phyloP scores from a whole-genome alignment of 2,329 filamentous ascomycete species.

The Aureobasidium sp. region DNA sequence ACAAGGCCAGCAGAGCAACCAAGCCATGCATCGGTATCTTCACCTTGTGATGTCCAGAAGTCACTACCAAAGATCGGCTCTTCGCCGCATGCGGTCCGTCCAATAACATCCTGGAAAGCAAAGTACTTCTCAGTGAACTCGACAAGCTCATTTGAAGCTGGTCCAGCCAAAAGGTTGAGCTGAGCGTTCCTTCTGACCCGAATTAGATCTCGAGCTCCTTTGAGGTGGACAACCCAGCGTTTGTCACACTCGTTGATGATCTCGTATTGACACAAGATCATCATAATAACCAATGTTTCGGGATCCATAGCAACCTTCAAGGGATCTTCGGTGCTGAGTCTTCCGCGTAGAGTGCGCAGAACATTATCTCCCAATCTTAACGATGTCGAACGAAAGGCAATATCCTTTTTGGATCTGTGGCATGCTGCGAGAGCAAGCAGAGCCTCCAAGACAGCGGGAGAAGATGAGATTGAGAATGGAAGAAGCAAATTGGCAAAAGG shows the following conservation, averaged over 20 bases:
- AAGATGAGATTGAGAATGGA: constrained; percentile 31
- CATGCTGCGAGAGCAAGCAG: constrained; percentile 32
- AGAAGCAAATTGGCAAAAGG: constrained; percentile 33
- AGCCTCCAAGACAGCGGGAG: constrained; percentile 29
- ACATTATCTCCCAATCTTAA: constrained; percentile 31
- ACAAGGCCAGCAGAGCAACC: constrained; percentile 41
- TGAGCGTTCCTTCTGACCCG: constrained; percentile 24
- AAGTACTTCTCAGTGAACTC: constrained; percentile 39
- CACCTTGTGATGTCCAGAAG: constrained; percentile 35
- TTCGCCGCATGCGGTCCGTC: constrained; percentile 41
- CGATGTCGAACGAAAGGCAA: constrained; percentile 23
- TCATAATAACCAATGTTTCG: constrained; percentile 34
- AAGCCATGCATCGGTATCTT: constrained; percentile 38
- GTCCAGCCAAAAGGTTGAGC: not conserved
- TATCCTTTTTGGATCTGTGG: constrained; percentile 27
- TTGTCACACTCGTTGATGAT: constrained; percentile 33
- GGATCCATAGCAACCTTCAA: constrained; percentile 17
- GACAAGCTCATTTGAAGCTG: constrained; percentile 15
- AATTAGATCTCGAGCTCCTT: constrained; percentile 40
- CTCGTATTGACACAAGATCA: constrained; percentile 39
- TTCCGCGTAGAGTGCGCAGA: constrained; percentile 28
- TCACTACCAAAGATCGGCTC: constrained; percentile 38
- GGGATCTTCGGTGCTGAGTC: constrained; percentile 23
- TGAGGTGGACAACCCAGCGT: constrained; percentile 40
- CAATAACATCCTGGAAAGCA: constrained; percentile 44